Evolutionary conservation across 164 flowering plant genomes (phyloP), one percentile per base, ranked within the genome.

Genomic region (Paratinospora sagittata): DNA sequence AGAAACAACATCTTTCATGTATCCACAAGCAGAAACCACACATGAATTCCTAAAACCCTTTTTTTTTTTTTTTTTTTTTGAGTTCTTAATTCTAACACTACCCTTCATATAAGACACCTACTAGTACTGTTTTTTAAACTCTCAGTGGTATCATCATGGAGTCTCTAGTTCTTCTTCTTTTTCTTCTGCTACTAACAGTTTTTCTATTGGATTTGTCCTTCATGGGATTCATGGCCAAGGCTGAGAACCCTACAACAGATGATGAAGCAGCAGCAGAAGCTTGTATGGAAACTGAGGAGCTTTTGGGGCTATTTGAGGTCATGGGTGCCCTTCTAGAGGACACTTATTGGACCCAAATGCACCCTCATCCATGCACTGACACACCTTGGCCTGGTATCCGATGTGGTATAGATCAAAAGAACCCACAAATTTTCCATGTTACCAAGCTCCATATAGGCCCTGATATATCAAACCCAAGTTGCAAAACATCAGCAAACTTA

Each of bases 351-450:
- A n/a, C 60, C 21, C 60, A 52, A 52, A 52, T 52, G 60, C 60
- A 52, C 60, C 60, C 60, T 16, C 60, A 19, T n/a, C 60, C 60
- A 52, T 52, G 60, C 19, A 52, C 60, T 52, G 60, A 52, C 60
- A 52, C 60, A 3, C 60, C 60, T 16, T 52, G 60, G 60, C 60
- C 23, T 19, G 60, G 60, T 4, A 52, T 52, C 7, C 60, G 14
- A 52, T 52, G 60, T 52, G 60, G 60, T 3, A n/a, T 52, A 0
- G 60, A 52, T 52, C 60, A 14, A 52, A 19, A 52, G 14, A n/a
- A 52, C 60, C 60, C 60, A 0, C 21, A 17, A 52, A 19, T 52
- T n/a, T 52, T 52, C 23, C 60, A 52, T 52, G 60, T 52, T n/a
- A 52, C 23, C n/a, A 52, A 52, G 60, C 60, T 52, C 21, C 60